Evolutionary conservation across 1,284 basidiomycete species (phyloP), one percentile per base, ranked within the genome.

Genomic region (Ustilago xerochloae): DNA sequence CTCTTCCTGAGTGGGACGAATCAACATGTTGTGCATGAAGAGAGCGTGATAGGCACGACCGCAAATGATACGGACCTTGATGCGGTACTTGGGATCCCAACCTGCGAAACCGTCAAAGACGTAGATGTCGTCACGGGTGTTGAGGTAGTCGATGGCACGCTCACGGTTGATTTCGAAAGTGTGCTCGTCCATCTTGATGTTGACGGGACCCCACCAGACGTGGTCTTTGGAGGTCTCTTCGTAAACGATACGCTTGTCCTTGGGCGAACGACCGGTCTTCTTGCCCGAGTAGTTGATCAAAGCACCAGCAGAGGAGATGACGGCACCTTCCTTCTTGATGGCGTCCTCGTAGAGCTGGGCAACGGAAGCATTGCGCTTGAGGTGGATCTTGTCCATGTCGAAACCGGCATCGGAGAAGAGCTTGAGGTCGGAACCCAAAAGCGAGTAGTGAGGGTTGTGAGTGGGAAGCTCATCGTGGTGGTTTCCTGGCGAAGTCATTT

Each of bases 81-180:
- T 98, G 80, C 96, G 91, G 90, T 98, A 99, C 86, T 93, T 96
- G 74, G 96, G 94, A 87, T 99, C 94, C 93, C 93, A 96, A 72
- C 96, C 97, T 67, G 96, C 97, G 83, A 89, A 99, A 48, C 95
- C 96, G 84, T 99, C 96, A 84, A 99, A 97, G 80, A 99, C 94
- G 86, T 99, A 99, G 85, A 99, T 97, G 84, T 97, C 94, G 80
- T 99, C 95, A 63, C 82, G 81, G 41, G 97, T 99, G 88, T 99
- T 99, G 80, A 99, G 89, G 87, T 97, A 99, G 87, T 99, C 97
- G 86, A 99, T 99, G 66, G 97, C 96, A 87, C 96, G 93, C 86
- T 99, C 97, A 66, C 97, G 93, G 87, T 99, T 99, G 87, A 99
- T 99, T 87, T 99, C 97, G 78, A 99, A 99, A 15, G 96, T 99